A percentile compares a stretch with the other conserved stretches of the same genome.
Conservation (phyloP, 2,329 filamentous ascomycete species). For the Aspergillus fumigatus region DNA sequence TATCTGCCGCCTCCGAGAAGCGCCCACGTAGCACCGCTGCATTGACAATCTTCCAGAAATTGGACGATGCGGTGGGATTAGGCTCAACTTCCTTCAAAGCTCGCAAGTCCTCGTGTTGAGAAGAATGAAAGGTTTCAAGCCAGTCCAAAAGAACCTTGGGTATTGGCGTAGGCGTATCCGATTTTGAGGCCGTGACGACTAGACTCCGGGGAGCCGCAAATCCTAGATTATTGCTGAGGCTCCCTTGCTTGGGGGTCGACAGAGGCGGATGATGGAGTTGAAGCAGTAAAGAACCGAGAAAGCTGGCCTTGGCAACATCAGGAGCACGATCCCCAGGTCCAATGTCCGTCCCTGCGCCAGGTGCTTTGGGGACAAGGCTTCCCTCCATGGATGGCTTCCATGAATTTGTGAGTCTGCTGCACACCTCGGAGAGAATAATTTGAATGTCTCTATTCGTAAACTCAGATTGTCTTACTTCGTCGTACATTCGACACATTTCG, state of each 20-base stretch:
- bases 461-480: slow-evolving; percentile 33
- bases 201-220: slow-evolving; percentile 26
- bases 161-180: slow-evolving; percentile 45
- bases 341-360: slow-evolving; percentile 53
- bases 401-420: slow-evolving; percentile 29
- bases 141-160: slow-evolving; percentile 79
- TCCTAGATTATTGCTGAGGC: slow-evolving; percentile 19
- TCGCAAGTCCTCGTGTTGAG: slow-evolving; percentile 63
- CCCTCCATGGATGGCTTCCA: slow-evolving; percentile 29
- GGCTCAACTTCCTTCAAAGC: slow-evolving; percentile 61
- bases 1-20: slow-evolving; percentile 59
- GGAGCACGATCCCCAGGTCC: slow-evolving; percentile 60
- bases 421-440: slow-evolving; percentile 29
- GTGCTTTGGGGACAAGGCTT: neutral
- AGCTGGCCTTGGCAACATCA: slow-evolving; percentile 70
- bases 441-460: slow-evolving; percentile 29
- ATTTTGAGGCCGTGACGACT: slow-evolving; percentile 23
- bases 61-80: slow-evolving; percentile 68
- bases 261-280: slow-evolving; percentile 68
- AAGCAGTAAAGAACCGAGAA: slow-evolving; percentile 71
- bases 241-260: slow-evolving; percentile 19
- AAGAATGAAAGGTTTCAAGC: slow-evolving; percentile 71
- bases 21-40: slow-evolving; percentile 70
- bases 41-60: slow-evolving; percentile 85
- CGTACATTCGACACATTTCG: slow-evolving; percentile 61